Conservation (phyloP, 495 filamentous ascomycete genomes). For the Talaromyces liani region DNA sequence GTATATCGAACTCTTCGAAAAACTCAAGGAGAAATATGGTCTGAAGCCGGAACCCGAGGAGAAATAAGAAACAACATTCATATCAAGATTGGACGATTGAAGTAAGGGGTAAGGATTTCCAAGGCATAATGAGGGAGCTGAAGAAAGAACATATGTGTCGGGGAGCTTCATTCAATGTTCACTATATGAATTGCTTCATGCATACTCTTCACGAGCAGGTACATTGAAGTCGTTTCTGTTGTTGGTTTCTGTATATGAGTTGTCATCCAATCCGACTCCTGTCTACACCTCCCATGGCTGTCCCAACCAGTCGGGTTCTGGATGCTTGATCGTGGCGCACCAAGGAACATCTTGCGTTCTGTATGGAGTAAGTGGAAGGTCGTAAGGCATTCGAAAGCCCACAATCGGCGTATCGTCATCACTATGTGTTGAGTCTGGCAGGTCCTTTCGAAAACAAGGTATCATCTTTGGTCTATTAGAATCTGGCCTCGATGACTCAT, state of each 20-base stretch:
- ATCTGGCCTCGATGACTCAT: slow-evolving; percentile 9
- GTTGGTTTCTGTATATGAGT: background rate
- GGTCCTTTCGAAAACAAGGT: slow-evolving; percentile 58
- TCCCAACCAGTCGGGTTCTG: slow-evolving; percentile 66
- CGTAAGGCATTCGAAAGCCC: slow-evolving; percentile 77
- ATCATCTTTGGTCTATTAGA: slow-evolving; percentile 47
- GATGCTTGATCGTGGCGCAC: slow-evolving; percentile 59
- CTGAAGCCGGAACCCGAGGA: slow-evolving; percentile 15
- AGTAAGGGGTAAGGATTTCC: no score
- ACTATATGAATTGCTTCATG: background rate
- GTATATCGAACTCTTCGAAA: slow-evolving; percentile 66
- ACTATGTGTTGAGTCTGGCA: slow-evolving; percentile 20
- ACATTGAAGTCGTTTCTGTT: background rate
- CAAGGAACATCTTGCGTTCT: slow-evolving; percentile 59
- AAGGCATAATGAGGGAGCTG: background rate
- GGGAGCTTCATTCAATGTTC: background rate
- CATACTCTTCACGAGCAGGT: background rate
- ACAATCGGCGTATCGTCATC: slow-evolving; percentile 26
- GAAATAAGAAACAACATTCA: background rate
- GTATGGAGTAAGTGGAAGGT: slow-evolving; percentile 66
- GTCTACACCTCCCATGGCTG: slow-evolving; percentile 32
- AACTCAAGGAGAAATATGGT: slow-evolving; percentile 60
- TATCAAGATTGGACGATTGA: background rate
- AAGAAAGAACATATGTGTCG: background rate
- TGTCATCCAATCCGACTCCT: background rate